These are phyloP conservation scores for Pyrrhoderma noxium DNA, from an alignment of 1,284 basidiomycete genomes.

Conservation along the genomic window DNA sequence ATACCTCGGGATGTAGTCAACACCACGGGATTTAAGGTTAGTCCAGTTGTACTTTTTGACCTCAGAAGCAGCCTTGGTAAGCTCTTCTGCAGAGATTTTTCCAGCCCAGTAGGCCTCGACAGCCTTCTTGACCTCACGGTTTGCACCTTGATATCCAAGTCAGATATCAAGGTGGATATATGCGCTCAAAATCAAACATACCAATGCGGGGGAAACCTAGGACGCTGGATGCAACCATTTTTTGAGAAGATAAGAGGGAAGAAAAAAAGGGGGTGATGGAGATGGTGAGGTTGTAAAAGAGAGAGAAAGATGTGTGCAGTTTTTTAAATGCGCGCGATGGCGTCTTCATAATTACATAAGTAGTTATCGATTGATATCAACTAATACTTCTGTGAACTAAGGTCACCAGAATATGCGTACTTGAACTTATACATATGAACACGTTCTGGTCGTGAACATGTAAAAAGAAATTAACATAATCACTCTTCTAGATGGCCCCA, in stretches of 20 bases:
- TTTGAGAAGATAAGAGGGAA: not conserved
- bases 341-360: not conserved
- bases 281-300: not conserved
- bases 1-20: constrained; percentile 90
- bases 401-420: too few relatives aligned
- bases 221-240: constrained; percentile 76
- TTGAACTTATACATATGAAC: too few relatives aligned
- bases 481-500: too few relatives aligned
- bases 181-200: constrained; percentile 28
- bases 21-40: constrained; percentile 80
- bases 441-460: too few relatives aligned
- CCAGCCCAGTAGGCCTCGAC: constrained; percentile 98
- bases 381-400: too few relatives aligned
- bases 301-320: constrained; percentile 1
- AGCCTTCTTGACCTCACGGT: constrained; percentile 98
- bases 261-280: constrained; percentile 10
- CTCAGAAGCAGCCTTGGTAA: constrained; percentile 84
- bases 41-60: constrained; percentile 91
- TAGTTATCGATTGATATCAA: too few relatives aligned
- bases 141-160: constrained; percentile 51
- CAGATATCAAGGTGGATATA: constrained; percentile 4
- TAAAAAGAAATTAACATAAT: too few relatives aligned
- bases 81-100: constrained; percentile 85
- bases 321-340: not conserved
- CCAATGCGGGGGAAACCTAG: constrained; percentile 98